Evolutionary conservation across 352 stramenopile genomes (phyloP), one percentile per base, ranked within the genome.

Genomic region (Lagenidium sp.): DNA sequence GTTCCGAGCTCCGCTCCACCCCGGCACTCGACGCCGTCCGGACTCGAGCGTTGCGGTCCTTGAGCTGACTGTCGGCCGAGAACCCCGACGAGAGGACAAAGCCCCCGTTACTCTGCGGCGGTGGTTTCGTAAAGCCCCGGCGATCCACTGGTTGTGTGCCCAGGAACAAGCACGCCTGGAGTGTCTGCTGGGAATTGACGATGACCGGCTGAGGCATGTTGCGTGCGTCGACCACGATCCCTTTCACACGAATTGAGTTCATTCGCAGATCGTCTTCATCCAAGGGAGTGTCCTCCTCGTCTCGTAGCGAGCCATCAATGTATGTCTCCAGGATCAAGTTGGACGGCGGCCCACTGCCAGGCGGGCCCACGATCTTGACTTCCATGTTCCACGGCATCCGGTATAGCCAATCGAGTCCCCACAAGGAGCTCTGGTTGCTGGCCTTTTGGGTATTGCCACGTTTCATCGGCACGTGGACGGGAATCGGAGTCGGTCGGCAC

Each of bases 321-420:
- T 86, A 94, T 23, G 82, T 89, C 47, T 92, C 82, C n/a, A 94
- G 60, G 1, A 82, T 94, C 42, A 94, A 55, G 29, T 80, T 89
- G 8, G 77, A 86, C n/a, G 82, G 82, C 15, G 82, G 82, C 0
- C 82, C 82, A 44, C 77, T 91, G 22, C 82, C 82, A 39, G 82
- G 82, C 16, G 82, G 82, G 0, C 82, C 82, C 6, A 92, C 76
- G 47, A 94, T 90, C 57, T 94, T 94, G 30, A 94, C 82, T 51
- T 94, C 82, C 77, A 94, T 94, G 41, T 94, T 94, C 82, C 82
- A 94, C 3, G 82, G 82, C 80, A 94, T 92, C 36, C 82, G 80
- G 47, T 92, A 94, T 2, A 94, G 62, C 82, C 82, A 94, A 45
- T 94, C 82, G 4, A 94, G 60, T 12, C 77, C 79, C 80, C 82